Base-by-base conservation (phyloP, 1,139 yeast species). In the Tardiomyces depauwii region DNA sequence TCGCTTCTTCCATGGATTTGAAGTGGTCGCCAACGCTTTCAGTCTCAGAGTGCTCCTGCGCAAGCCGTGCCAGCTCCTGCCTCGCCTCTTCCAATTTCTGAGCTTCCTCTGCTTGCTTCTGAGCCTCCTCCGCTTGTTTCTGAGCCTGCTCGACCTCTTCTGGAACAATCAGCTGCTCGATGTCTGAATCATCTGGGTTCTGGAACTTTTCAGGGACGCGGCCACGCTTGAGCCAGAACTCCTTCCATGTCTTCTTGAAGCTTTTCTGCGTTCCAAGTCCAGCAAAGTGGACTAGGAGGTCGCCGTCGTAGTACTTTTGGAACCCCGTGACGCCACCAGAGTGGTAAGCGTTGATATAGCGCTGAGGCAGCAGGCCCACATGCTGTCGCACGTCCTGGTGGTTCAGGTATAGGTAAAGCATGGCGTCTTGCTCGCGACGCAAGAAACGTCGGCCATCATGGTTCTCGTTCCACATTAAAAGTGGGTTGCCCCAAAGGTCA, bases 401-500 rank as follows among this genome's bases (percentile, higher is more conserved):
- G 39, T 44, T 43, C 21, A 44, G 45, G 39, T 53, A 47, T 13
- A 56, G 44, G 36, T 49, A 44, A 23, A 48, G 47, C 18, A 51
- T 42, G 7, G 55, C 50, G 41, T 48, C 50, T 41, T 55, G 58
- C 38, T 55, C 57, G 12, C 47, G 49, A 12, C 53, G 50, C 14
- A 32, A 41, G 18, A 48, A 49, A 4, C 28, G 21, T 14, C 18
- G 36, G 18, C 27, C 25, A 9, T 42, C 41, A 2, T 32, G 30
- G 19, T 18, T 16, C 4, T 46, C 46, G 9, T 45, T 45, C 36
- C 44, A 23, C 27, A 49, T 50, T 18, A 47, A 39, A 6, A 42
- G 27, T 16, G 53, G 59, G 40, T 55, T 60, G 36, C 49, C 53
- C 62, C 64, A 60, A 18, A 51, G 27, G 25, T 59, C 56, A 18